These are phyloP conservation scores for Neocatenulostroma microsporum DNA, from an alignment of 2,329 filamentous ascomycete species.

Conservation along the genomic window DNA sequence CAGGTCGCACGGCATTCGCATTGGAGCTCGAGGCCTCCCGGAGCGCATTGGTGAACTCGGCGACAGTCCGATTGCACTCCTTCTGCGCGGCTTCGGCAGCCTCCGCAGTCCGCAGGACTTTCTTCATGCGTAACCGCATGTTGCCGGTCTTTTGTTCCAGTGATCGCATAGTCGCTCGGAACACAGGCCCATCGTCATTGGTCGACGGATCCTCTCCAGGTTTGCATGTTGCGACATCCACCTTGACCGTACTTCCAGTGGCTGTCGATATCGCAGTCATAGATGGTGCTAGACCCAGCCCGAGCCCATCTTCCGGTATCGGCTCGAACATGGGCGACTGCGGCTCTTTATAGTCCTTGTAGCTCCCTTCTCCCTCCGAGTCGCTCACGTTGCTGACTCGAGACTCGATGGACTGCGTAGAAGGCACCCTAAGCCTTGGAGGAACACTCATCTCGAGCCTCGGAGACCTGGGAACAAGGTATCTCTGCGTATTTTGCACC, in stretches of 20 bases:
- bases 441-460: conserved; percentile 40
- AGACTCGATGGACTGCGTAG: conserved; percentile 77
- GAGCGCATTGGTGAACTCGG: conserved; percentile 77
- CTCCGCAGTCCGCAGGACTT: conserved; percentile 86
- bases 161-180: conserved; percentile 92
- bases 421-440: conserved; percentile 73
- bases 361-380: conserved; percentile 47
- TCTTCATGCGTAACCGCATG: conserved; percentile 92
- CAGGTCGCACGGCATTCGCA: conserved; percentile 92
- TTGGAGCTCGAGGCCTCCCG: conserved; percentile 85
- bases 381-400: conserved; percentile 63
- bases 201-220: conserved; percentile 78
- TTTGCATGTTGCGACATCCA: conserved; percentile 79
- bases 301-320: conserved; percentile 42
- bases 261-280: conserved; percentile 30
- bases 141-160: conserved; percentile 93
- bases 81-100: conserved; percentile 73
- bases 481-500: conserved; percentile 58
- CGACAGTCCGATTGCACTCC: conserved; percentile 77
- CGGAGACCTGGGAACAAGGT: conserved; percentile 50
- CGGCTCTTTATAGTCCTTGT: conserved; percentile 37
- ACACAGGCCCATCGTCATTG: conserved; percentile 87
- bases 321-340: conserved; percentile 41
- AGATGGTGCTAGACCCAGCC: conserved; percentile 35
- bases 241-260: conserved; percentile 52